Base-by-base conservation (phyloP, 805 yeast genomes). In the Cyberlindnera veronae region DNA sequence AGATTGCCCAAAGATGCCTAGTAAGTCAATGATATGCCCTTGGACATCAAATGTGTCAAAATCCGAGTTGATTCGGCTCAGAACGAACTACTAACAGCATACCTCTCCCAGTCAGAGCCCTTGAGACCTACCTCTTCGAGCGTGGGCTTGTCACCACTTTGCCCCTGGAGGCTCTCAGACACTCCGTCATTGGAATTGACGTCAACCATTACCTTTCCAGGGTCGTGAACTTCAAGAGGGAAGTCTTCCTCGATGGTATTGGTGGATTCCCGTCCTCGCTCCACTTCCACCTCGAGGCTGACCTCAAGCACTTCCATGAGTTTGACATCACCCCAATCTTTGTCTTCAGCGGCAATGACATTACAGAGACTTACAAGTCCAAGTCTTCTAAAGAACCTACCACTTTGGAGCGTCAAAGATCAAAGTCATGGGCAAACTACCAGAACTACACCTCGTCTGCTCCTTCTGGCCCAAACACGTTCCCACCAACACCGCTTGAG, bases 261-360 rank as follows among this genome's bases (percentile, higher is more conserved):
- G 95, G 95, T 18, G 95, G 95, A 0, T 73, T 81, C 41, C 95
- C 95, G 2, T 60, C 74, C 34, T 74, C 86, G 4, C 62, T 88
- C 46, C 69, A 67, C 41, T 64, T 65, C 44, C 69, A 70, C 50
- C 63, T 87, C 34, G 79, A 78, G 38, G 61, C 77, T 1, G 95
- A 88, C 55, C 64, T 88, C 37, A 68, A 70, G 32, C 70, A 72
- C 3, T 78, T 89, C 57, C 65, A 70, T 36, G 79, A 77, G 38
- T 71, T 70, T 45, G 73, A 77, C 36, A 76, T 89, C 42, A 81
- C 78, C n/a, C 95, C 95, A 0, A 63, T 88, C 13, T 89, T 86
- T 59, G 82, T 89, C 7, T 79, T 89, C 42, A 72, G 80, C 5
- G 97, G 97, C 1, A 66, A 79, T 42, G 64, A 67, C 37, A 73